Conservation (phyloP, 2,329 filamentous ascomycete genomes). For the Fusarium tjaetaba region DNA sequence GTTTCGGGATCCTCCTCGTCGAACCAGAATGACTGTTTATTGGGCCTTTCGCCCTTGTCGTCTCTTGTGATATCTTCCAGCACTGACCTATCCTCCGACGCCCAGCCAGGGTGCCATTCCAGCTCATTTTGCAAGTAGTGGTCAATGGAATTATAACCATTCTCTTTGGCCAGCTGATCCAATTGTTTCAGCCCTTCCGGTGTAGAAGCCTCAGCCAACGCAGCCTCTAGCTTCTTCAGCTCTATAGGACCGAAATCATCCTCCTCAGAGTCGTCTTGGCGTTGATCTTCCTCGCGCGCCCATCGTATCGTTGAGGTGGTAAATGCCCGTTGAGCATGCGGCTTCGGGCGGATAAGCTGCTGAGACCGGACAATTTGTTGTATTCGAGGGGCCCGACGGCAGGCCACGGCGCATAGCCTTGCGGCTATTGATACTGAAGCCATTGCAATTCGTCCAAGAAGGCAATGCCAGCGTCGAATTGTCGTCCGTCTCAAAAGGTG, state of each 20-base stretch:
- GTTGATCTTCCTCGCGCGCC: constrained; percentile 35
- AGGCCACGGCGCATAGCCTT: constrained; percentile 50
- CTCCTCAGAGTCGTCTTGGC: constrained; percentile 38
- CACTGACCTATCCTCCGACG: constrained; percentile 46
- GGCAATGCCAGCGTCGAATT: constrained; percentile 38
- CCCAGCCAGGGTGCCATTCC: constrained; percentile 44
- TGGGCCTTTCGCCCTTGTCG: constrained; percentile 47
- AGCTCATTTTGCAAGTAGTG: constrained; percentile 45
- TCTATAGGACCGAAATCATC: constrained; percentile 42
- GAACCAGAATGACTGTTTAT: constrained; percentile 58
- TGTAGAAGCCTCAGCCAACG: constrained; percentile 45
- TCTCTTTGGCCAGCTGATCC: constrained; percentile 49
- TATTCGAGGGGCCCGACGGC: constrained; percentile 44
- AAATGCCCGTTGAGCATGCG: constrained; percentile 43
- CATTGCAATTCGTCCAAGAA: constrained; percentile 46
- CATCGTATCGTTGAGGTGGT: constrained; percentile 46
- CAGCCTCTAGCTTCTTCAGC: constrained; percentile 46
- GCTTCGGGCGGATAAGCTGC: constrained; percentile 39
- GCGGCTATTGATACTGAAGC: constrained; percentile 52
- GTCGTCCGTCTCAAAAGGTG: constrained; percentile 33
- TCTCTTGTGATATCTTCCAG: constrained; percentile 46
- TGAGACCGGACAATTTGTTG: constrained; percentile 38
- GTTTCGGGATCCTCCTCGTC: constrained; percentile 60
- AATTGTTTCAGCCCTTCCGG: constrained; percentile 48
- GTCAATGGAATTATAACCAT: constrained; percentile 48